phyloP scores from a whole-genome alignment of 345 rosid genomes.

The Angophora floribunda region DNA sequence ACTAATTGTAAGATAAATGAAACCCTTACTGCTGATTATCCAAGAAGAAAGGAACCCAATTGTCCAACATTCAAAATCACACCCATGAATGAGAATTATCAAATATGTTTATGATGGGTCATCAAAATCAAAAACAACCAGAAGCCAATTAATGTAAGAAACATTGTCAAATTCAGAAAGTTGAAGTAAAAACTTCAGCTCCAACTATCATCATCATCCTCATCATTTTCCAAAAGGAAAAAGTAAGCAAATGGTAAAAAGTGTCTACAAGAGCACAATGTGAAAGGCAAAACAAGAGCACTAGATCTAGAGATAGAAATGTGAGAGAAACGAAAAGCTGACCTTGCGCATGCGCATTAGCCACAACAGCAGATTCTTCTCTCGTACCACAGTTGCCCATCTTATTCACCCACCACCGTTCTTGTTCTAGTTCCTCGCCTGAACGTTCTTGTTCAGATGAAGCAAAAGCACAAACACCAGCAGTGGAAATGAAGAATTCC shows the following conservation, averaged over 20 bases:
- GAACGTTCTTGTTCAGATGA: background rate
- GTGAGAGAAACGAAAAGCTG: background rate
- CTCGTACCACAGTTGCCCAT: slow-evolving; percentile 99
- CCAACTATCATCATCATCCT: background rate
- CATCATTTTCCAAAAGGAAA: background rate
- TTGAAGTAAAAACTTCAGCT: background rate
- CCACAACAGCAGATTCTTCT: slow-evolving; percentile 85
- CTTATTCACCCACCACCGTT: background rate
- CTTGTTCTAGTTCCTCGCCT: background rate
- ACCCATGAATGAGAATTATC: background rate
- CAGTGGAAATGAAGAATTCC: background rate
- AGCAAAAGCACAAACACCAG: background rate
- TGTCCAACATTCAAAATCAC: background rate
- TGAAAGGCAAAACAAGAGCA: background rate
- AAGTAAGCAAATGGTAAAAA: background rate
- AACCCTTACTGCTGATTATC: background rate
- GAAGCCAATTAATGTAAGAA: background rate
- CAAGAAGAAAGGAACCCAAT: background rate
- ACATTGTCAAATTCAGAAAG: background rate
- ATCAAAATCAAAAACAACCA: background rate
- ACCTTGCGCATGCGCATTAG: slow-evolving; percentile 75
- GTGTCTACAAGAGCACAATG: background rate
- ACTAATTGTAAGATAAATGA: background rate
- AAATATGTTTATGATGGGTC: background rate
- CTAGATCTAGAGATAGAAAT: slow-evolving; percentile 8